Evolutionary conservation across 345 rosid genomes (phyloP).

Genomic region (Mercurialis annua): DNA sequence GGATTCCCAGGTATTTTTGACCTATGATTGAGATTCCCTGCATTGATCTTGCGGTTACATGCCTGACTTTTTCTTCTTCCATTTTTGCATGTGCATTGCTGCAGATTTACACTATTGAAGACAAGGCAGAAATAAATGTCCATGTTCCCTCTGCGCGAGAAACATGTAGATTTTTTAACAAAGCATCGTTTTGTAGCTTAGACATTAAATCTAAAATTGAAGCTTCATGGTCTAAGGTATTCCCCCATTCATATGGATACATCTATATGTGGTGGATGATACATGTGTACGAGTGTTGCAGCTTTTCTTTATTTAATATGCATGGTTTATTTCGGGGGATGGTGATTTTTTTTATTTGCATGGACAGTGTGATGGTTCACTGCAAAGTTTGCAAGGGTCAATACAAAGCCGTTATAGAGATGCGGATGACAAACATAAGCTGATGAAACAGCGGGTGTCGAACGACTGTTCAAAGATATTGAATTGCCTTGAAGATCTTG

Average conservation of each 20-base stretch:
- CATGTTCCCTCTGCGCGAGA: constrained; percentile 56
- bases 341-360: constrained; percentile 22
- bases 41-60: constrained; percentile 1
- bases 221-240: constrained; percentile 66
- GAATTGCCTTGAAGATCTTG: constrained; percentile 79
- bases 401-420: constrained; percentile 30
- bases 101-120: constrained; percentile 64
- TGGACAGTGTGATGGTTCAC: constrained; percentile 57
- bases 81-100: constrained; percentile 15
- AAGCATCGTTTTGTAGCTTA: constrained; percentile 27
- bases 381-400: constrained; percentile 41
- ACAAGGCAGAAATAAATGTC: constrained; percentile 43
- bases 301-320: background rate
- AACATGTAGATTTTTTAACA: constrained; percentile 54
- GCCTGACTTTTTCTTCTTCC: background rate
- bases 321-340: constrained; percentile 12
- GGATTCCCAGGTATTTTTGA: constrained; percentile 61
- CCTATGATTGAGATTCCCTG: background rate
- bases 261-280: background rate
- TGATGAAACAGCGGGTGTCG: constrained; percentile 42
- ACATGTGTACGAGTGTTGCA: background rate
- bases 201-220: constrained; percentile 55
- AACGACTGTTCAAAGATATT: constrained; percentile 53
- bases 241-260: constrained; percentile 3
- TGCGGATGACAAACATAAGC: constrained; percentile 48